These are phyloP conservation scores for Salix koriyanagi DNA, from an alignment of 345 rosid genomes.

Conservation along the genomic window DNA sequence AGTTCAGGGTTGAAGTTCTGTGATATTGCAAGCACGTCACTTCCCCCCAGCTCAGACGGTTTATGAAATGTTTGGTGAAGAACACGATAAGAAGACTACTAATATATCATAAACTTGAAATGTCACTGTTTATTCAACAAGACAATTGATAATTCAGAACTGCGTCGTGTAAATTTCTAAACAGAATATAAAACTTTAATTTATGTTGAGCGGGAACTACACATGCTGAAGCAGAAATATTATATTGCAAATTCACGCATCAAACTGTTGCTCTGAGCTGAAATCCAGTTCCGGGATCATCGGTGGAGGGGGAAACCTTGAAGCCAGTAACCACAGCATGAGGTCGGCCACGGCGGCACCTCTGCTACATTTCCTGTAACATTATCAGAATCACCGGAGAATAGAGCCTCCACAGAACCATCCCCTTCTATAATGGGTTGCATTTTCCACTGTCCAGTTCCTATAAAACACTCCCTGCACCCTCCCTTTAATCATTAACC, in stretches of 20 bases:
- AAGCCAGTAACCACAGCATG: constrained; percentile 70
- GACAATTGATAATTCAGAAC: neutral
- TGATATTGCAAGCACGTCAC: neutral
- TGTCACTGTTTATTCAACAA: neutral
- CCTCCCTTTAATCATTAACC: constrained; percentile 68
- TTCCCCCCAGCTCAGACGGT: neutral
- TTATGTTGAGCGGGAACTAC: constrained; percentile 2
- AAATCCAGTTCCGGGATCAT: constrained; percentile 66
- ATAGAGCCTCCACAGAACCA: constrained; percentile 84
- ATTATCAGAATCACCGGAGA: constrained; percentile 55
- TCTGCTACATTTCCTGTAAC: constrained; percentile 81
- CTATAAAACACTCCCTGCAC: constrained; percentile 93
- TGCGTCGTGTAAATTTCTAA: neutral
- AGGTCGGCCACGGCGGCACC: constrained; percentile 82
- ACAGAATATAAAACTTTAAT: neutral
- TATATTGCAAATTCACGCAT: constrained; percentile 9
- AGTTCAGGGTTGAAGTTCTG: neutral
- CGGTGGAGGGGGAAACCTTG: constrained; percentile 62
- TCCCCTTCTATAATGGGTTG: constrained; percentile 69
- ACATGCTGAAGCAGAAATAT: constrained; percentile 13
- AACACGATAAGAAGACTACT: neutral
- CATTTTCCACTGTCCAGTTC: constrained; percentile 81
- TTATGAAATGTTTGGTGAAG: neutral
- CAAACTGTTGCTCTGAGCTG: constrained; percentile 57
- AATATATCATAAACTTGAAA: neutral